phyloP scores from a whole-genome alignment of 192 early-diverging fungal genomes.

The Coemansia sp. region DNA sequence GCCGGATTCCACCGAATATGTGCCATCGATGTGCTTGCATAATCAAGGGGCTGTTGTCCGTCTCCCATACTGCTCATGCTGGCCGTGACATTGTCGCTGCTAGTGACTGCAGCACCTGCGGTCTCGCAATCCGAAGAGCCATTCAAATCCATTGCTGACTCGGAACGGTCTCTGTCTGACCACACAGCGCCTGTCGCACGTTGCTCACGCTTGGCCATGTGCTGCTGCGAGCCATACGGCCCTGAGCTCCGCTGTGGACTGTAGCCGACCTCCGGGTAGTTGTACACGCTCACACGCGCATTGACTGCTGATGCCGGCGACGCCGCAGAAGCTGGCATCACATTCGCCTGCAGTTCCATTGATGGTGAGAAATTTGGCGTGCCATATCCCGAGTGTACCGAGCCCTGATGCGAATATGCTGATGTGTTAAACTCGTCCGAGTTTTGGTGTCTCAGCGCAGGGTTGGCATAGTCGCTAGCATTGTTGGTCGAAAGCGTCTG shows the following conservation, averaged over 20 bases:
- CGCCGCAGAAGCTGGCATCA: background rate
- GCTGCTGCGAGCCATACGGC: constrained; percentile 9
- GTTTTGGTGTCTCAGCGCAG: constrained; percentile 11
- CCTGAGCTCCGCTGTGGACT: constrained; percentile 9
- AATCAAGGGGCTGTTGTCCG: constrained; percentile 17
- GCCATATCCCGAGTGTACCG: constrained; percentile 13
- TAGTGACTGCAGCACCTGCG: background rate
- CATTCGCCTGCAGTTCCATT: background rate
- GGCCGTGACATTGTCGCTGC: background rate
- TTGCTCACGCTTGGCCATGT: background rate
- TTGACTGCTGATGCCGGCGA: background rate
- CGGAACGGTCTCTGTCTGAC: background rate
- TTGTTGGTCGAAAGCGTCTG: constrained; percentile 26
- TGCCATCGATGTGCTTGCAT: constrained; percentile 25
- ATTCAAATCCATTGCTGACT: background rate
- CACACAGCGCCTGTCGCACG: background rate
- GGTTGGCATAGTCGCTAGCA: constrained; percentile 9
- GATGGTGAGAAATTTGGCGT: constrained; percentile 3
- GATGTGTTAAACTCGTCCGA: constrained; percentile 13
- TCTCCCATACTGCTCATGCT: constrained; percentile 7
- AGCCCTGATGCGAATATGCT: constrained; percentile 7
- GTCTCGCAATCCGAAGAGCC: constrained; percentile 1
- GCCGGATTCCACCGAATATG: constrained; percentile 49
- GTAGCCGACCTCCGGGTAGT: constrained; percentile 41
- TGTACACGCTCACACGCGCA: constrained; percentile 18